Conservation (phyloP, 2,329 filamentous ascomycete genomes). For the Laburnicola sp. region DNA sequence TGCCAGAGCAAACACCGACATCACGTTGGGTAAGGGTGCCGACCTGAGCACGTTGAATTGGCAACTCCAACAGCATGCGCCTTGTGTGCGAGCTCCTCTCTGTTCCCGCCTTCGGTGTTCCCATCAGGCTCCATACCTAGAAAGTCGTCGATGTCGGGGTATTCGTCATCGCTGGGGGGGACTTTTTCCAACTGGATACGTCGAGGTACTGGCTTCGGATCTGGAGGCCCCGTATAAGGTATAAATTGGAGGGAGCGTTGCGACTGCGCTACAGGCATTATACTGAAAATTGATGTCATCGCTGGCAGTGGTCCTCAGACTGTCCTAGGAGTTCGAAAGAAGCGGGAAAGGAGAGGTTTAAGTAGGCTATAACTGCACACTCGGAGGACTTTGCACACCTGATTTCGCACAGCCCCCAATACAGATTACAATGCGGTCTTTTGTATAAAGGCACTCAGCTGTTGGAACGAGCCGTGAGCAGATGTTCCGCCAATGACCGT, state of each 20-base stretch:
- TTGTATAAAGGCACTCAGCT: background rate
- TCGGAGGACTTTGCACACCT: background rate
- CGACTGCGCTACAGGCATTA: constrained; percentile 1
- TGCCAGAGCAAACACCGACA: constrained; percentile 4
- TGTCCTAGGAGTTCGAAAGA: constrained; percentile 8
- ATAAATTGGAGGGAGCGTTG: constrained; percentile 12
- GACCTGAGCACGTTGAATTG: constrained; percentile 17
- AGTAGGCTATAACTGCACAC: constrained; percentile 15
- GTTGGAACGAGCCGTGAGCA: constrained; percentile 4
- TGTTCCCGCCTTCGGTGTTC: constrained; percentile 9
- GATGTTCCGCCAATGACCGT: constrained; percentile 11
- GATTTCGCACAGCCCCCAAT: no score
- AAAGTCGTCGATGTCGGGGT: background rate
- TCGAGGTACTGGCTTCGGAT: constrained; percentile 11
- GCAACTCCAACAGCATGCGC: constrained; percentile 9
- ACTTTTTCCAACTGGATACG: constrained; percentile 5
- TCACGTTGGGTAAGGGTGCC: constrained; percentile 10
- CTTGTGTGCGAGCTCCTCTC: constrained; percentile 10
- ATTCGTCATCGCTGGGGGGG: background rate
- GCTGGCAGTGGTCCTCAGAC: constrained; percentile 8
- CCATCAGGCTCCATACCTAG: constrained; percentile 6
- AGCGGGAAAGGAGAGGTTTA: constrained; percentile 14
- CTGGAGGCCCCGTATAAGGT: constrained; percentile 12
- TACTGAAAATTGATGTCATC: constrained; percentile 10
- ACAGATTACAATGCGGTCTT: no score